phyloP scores from a whole-genome alignment of 768 basidiomycete species.

The Kwoniella bestiolae region DNA sequence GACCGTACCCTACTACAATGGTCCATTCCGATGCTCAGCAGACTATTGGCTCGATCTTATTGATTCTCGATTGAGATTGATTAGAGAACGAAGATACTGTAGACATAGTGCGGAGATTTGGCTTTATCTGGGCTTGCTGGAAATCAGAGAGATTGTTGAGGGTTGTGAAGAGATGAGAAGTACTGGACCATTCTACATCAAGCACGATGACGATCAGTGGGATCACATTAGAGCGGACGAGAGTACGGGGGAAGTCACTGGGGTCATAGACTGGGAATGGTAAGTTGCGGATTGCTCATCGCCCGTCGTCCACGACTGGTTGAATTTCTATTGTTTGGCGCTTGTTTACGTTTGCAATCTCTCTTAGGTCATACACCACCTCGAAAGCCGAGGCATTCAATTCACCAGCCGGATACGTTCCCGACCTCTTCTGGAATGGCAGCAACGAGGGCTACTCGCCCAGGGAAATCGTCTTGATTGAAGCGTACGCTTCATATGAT shows the following conservation, averaged over 20 bases:
- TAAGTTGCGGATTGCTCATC: neutral
- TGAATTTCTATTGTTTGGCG: neutral
- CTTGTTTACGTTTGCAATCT: neutral
- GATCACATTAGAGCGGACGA: conserved; percentile 52
- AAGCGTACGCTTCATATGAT: conserved; percentile 11
- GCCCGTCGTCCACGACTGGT: neutral
- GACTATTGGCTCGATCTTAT: conserved; percentile 15
- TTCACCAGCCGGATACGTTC: neutral
- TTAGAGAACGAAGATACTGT: neutral
- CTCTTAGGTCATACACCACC: conserved; percentile 10
- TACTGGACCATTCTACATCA: conserved; percentile 30
- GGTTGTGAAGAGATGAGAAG: conserved; percentile 16
- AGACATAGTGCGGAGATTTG: neutral
- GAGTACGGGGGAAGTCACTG: conserved; percentile 37
- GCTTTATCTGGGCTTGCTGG: conserved; percentile 15
- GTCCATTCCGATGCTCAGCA: conserved; percentile 19
- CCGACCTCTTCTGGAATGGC: neutral
- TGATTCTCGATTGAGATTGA: conserved; percentile 7
- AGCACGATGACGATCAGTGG: conserved; percentile 43
- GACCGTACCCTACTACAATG: conserved; percentile 13
- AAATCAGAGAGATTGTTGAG: conserved; percentile 12
- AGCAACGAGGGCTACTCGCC: neutral
- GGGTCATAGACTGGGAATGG: conserved; percentile 57
- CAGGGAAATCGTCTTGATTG: conserved; percentile 3
- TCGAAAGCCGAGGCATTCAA: conserved; percentile 9